Evolutionary conservation across 495 filamentous ascomycete species (phyloP), one percentile per base, ranked within the genome.

Genomic region (Staphylotrichum tortipilum): DNA sequence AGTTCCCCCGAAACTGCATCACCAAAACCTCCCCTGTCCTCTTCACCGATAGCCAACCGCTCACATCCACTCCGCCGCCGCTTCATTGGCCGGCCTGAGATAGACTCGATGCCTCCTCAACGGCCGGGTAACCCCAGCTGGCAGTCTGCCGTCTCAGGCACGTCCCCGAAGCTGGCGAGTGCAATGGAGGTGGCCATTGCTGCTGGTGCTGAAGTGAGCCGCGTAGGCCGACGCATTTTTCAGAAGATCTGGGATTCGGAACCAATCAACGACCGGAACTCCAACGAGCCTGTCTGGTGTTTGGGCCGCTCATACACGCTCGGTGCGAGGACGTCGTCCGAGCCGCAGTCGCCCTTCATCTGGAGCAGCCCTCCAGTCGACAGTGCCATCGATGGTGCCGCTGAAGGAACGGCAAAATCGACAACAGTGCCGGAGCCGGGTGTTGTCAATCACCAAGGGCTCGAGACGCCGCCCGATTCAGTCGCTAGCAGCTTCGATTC

Each of bases 201-300:
- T 9, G 63, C 61, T 4, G 57, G 61, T 17, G 65, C 57, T 21
- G 65, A 68, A 33, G 63, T 66, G 8, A 33, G 63, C 47, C 61
- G 66, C 18, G 49, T 69, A 19, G 65, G 68, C 70, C 89, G 88
- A 66, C 82, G 86, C 49, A 79, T 98, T 49, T 81, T 96, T 26
- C 86, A 90, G 60, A 89, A 86, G 69, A 87, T 97, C 55, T 99
- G 91, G 88, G 94, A 97, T 55, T 89, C 91, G 0, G 83, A 91
- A 56, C 91, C 92, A 22, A 79, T 77, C 56, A 95, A 96, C 64
- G 87, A 94, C 58, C 74, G 85, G 45, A 64, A 67, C 23, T 77
- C 78, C 40, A 74, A 81, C 44, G 72, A 76, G 26, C 76, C 83
- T 3, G 87, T 95, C 56, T 99, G 92, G 94, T 91, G 86, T 55